phyloP scores from a whole-genome alignment of 164 flowering plant species.

The Euptelea pleiosperma region DNA sequence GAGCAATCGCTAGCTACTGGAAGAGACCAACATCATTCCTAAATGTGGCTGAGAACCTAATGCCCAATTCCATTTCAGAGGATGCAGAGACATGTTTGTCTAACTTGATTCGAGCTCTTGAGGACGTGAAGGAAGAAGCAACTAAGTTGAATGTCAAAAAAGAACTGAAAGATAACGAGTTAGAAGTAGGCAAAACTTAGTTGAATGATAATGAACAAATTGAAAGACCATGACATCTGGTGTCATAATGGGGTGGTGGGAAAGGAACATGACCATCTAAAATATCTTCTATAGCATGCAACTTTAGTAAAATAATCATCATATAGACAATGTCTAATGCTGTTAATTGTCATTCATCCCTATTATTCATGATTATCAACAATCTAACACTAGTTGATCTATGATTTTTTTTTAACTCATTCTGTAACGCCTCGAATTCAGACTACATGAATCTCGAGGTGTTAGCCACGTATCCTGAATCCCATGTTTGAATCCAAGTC shows the following conservation, averaged over 20 bases:
- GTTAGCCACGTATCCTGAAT: too few relatives aligned
- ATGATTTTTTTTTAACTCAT: too few relatives aligned
- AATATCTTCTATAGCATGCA: not conserved
- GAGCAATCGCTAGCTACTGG: constrained; percentile 22
- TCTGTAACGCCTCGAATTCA: too few relatives aligned
- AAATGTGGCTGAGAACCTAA: constrained; percentile 59
- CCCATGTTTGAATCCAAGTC: too few relatives aligned
- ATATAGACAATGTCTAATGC: too few relatives aligned
- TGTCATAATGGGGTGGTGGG: too few relatives aligned
- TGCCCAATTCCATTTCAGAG: constrained; percentile 38
- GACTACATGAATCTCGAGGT: too few relatives aligned
- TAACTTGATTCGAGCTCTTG: constrained; percentile 40
- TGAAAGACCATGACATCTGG: too few relatives aligned
- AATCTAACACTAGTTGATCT: not conserved
- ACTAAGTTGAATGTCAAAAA: constrained; percentile 15
- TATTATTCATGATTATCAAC: not conserved
- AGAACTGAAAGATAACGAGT: constrained; percentile 4
- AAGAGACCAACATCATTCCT: constrained; percentile 41
- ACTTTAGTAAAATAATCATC: not conserved
- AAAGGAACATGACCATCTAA: too few relatives aligned
- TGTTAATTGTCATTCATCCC: too few relatives aligned
- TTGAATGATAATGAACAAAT: constrained; percentile 1
- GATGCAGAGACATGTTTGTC: constrained; percentile 27
- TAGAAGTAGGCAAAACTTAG: not conserved
- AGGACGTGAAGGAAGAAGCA: constrained; percentile 34